Conservation (phyloP, 345 rosid species). For the Citrus australasica region DNA sequence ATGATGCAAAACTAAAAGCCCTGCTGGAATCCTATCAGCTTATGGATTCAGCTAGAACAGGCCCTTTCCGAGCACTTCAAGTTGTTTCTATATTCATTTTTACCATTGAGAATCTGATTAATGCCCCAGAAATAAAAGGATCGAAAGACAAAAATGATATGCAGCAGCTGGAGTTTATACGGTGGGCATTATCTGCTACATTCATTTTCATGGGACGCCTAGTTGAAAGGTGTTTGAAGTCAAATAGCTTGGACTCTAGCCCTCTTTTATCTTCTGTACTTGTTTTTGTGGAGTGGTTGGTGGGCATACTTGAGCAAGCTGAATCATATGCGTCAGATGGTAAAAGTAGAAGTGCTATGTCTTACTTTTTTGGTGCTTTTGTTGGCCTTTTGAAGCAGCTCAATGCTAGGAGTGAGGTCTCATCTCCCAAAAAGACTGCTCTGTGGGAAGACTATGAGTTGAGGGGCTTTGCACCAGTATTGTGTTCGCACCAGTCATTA, state of each 20-base stretch:
- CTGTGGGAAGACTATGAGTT: constrained; percentile 94
- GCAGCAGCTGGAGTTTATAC: constrained; percentile 30
- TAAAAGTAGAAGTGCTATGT: constrained; percentile 43
- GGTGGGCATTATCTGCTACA: constrained; percentile 37
- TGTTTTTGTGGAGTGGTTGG: constrained; percentile 76
- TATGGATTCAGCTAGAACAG: constrained; percentile 56
- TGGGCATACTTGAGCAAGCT: constrained; percentile 34
- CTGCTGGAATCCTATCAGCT: constrained; percentile 56
- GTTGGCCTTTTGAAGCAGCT: constrained; percentile 44
- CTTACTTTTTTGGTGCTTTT: constrained; percentile 57
- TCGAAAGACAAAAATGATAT: constrained; percentile 16
- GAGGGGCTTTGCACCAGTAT: constrained; percentile 69
- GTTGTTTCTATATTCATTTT: constrained; percentile 64
- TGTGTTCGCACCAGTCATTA: constrained; percentile 32
- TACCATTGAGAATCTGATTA: constrained; percentile 39
- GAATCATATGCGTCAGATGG: constrained; percentile 40
- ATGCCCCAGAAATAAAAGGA: constrained; percentile 22
- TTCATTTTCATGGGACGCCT: constrained; percentile 72
- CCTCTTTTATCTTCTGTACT: constrained; percentile 72
- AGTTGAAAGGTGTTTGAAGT: constrained; percentile 55
- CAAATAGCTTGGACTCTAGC: constrained; percentile 39
- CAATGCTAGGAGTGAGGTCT: constrained; percentile 19
- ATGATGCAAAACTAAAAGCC: constrained; percentile 45
- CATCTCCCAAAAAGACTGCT: constrained; percentile 30
- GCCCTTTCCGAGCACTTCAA: constrained; percentile 73